These are phyloP conservation scores for Flaveria trinervia DNA, from an alignment of 129 eudicot species.

Conservation along the genomic window DNA sequence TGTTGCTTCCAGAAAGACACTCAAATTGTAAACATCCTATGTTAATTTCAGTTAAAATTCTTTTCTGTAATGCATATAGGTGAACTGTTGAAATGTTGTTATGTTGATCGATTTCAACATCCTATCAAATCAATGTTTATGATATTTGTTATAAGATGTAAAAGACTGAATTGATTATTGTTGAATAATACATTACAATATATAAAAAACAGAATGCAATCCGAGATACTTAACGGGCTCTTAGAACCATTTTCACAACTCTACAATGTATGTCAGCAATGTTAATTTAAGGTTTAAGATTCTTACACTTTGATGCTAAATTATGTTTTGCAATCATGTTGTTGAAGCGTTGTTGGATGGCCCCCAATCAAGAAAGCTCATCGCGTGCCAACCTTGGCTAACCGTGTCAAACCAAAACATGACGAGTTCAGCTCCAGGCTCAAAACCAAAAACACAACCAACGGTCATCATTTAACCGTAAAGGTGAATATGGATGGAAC, in stretches of 20 bases:
- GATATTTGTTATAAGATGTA: too few relatives aligned
- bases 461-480: slow-evolving; percentile 55
- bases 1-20: too few relatives aligned
- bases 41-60: not conserved
- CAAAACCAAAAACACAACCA: slow-evolving; percentile 19
- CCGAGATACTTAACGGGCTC: too few relatives aligned
- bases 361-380: slow-evolving; percentile 78
- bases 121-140: too few relatives aligned
- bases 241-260: too few relatives aligned
- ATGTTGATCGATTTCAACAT: too few relatives aligned
- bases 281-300: not conserved
- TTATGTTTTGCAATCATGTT: slow-evolving; percentile 17
- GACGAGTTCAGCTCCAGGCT: slow-evolving; percentile 39
- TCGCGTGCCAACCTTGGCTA: slow-evolving; percentile 64
- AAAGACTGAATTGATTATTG: too few relatives aligned
- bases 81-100: too few relatives aligned
- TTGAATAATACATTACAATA: too few relatives aligned
- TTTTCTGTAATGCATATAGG: not conserved
- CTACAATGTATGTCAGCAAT: too few relatives aligned
- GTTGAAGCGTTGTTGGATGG: slow-evolving; percentile 88
- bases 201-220: too few relatives aligned
- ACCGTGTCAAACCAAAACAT: slow-evolving; percentile 58
- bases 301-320: slow-evolving; percentile 1
- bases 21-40: not conserved
- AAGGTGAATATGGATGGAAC: slow-evolving; percentile 97